Evolutionary conservation across 768 basidiomycete species (phyloP).

Genomic region (Tylopilus sp.): DNA sequence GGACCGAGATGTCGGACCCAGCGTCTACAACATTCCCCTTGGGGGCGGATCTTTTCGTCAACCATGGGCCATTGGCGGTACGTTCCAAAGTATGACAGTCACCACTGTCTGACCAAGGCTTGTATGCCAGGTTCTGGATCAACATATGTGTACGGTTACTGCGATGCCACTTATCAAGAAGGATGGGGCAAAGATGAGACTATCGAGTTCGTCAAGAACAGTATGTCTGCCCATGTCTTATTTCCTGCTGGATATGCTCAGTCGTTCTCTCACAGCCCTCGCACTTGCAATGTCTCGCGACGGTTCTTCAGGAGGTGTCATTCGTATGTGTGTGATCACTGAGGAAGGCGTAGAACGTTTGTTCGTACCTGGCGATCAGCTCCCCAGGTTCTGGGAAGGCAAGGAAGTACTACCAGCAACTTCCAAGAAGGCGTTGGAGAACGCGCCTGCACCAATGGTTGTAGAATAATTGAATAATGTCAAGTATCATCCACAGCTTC

Average conservation of each 20-base stretch:
- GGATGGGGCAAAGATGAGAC: slow-evolving; percentile 91
- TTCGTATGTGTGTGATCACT: slow-evolving; percentile 96
- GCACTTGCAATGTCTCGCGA: slow-evolving; percentile 96
- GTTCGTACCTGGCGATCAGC: slow-evolving; percentile 87
- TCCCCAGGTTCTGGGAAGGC: slow-evolving; percentile 90
- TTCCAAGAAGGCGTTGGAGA: slow-evolving; percentile 17
- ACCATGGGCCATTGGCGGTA: slow-evolving; percentile 98
- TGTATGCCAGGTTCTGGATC: slow-evolving; percentile 76
- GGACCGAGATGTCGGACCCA: slow-evolving; percentile 88
- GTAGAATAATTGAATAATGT: slow-evolving; percentile 33
- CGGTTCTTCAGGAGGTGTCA: slow-evolving; percentile 95
- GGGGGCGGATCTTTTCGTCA: slow-evolving; percentile 97
- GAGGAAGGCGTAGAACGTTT: slow-evolving; percentile 87
- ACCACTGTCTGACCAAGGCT: background rate
- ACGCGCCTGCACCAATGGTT: slow-evolving; percentile 39
- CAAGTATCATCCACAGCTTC: background rate
- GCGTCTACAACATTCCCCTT: slow-evolving; percentile 95
- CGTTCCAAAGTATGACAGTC: slow-evolving; percentile 17
- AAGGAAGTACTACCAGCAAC: slow-evolving; percentile 58
- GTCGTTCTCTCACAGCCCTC: slow-evolving; percentile 54
- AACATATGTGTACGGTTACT: slow-evolving; percentile 98
- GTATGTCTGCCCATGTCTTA: slow-evolving; percentile 46
- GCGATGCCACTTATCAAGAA: slow-evolving; percentile 95
- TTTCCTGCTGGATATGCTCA: slow-evolving; percentile 3
- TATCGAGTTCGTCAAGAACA: slow-evolving; percentile 92